Base-by-base conservation (phyloP, 495 filamentous ascomycete genomes). In the Lasiosphaeria hispida region DNA sequence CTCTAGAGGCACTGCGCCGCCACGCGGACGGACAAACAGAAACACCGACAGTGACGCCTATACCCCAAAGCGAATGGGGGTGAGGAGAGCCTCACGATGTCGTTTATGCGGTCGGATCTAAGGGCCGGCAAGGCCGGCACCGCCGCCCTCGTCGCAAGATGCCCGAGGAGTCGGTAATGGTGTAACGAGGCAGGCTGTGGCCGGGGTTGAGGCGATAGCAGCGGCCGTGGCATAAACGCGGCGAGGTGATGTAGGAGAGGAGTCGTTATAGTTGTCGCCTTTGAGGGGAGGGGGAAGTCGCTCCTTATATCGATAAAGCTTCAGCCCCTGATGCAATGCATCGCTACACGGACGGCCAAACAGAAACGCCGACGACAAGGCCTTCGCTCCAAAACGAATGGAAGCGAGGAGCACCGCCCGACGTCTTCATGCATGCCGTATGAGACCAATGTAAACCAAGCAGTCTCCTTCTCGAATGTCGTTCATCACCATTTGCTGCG, bases 21-120 rank as follows among this genome's bases (percentile, higher is more conserved):
- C 47, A 49, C 47, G 47, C 47, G 47, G 47, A 49, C 47, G 47
- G 47, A 49, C 50, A 40, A 52, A 52, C 36, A 52, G 49, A 52
- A 52, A 52, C 34, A 36, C 49, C 37, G 37, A 53, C n/a, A 17
- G 48, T 51, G 48, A 51, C 34, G 48, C 48, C 48, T 36, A 51
- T 51, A n/a, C n/a, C 44, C 44, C 44, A 48, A 33, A 48, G 44
- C 44, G 44, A 48, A 48, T n/a, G 19, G 44, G 44, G 44, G 44
- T 48, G 44, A 48, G 44, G n/a, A n/a, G n/a, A n/a, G n/a, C 44
- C 44, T 48, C 44, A 48, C 44, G 44, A 48, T 48, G 44, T 48
- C 44, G 44, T 48, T 48, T 19, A 48, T 48, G 44, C 44, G 44
- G 44, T 48, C 44, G 44, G 44, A 48, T 48, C n/a, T n/a, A n/a